Conservation (phyloP, 164 flowering plant species). For the Vitis riparia region DNA sequence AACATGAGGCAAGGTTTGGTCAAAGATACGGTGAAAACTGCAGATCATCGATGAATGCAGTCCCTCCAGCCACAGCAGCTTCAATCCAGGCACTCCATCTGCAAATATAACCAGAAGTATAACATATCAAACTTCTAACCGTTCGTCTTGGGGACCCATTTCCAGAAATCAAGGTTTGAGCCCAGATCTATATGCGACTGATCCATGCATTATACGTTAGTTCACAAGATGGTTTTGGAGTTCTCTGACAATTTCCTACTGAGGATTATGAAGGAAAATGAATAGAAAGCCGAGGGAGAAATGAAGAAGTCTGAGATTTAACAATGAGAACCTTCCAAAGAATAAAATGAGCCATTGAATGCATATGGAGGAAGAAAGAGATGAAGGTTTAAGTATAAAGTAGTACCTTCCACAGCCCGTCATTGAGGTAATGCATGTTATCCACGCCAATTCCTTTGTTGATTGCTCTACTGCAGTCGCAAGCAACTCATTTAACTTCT, state of each 20-base stretch:
- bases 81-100: constrained; percentile 57
- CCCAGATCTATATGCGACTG: background rate
- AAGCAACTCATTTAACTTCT: constrained; percentile 2
- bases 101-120: constrained; percentile 8
- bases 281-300: no score
- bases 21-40: no score
- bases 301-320: no score
- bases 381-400: no score
- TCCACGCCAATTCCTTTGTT: constrained; percentile 99
- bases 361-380: background rate
- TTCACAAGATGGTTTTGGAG: background rate
- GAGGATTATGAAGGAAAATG: no score
- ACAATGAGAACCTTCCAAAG: no score
- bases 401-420: constrained; percentile 98
- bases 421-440: constrained; percentile 98
- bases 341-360: no score
- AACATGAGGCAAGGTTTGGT: no score
- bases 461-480: constrained; percentile 58
- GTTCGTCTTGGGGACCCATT: background rate
- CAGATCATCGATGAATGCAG: background rate
- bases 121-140: background rate
- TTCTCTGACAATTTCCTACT: background rate
- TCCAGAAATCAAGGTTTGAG: no score
- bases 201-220: background rate
- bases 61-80: background rate